Conservation (phyloP, 768 basidiomycete species). For the Russula sp. region DNA sequence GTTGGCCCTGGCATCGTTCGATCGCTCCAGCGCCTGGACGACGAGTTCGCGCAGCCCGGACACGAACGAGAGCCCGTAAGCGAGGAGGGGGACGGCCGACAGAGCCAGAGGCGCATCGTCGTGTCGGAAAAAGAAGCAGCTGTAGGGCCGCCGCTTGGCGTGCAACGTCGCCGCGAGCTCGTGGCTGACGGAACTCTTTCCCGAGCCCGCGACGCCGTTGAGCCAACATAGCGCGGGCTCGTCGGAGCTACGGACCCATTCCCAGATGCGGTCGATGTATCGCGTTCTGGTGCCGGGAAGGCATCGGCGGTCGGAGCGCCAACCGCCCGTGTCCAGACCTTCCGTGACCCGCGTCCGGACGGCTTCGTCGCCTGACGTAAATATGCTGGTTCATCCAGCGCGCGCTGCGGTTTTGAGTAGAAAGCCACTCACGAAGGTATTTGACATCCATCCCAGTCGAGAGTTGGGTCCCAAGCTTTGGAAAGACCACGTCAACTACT, state of each 20-base stretch:
- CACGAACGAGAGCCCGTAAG: constrained; percentile 20
- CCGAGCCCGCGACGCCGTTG: constrained; percentile 23
- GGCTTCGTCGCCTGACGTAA: constrained; percentile 11
- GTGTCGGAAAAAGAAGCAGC: constrained; percentile 24
- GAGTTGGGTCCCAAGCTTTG: constrained; percentile 16
- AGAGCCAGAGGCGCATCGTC: constrained; percentile 11
- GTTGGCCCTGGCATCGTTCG: background rate
- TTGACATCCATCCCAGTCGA: constrained; percentile 12
- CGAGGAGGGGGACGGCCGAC: constrained; percentile 20
- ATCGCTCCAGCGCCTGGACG: constrained; percentile 11
- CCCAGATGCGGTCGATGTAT: constrained; percentile 16
- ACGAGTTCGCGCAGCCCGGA: constrained; percentile 13
- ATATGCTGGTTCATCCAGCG: background rate
- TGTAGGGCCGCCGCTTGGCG: constrained; percentile 13
- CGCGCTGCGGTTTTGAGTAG: background rate
- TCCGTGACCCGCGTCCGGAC: constrained; percentile 12
- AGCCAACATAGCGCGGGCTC: constrained; percentile 19
- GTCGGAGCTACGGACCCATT: constrained; percentile 15
- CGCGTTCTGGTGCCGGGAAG: constrained; percentile 17
- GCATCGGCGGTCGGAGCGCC: constrained; percentile 17
- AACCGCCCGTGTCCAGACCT: constrained; percentile 10
- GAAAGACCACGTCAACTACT: background rate
- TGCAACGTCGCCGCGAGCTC: constrained; percentile 20
- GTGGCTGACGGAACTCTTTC: constrained; percentile 24
- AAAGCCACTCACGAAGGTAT: constrained; percentile 10